Base-by-base conservation (phyloP, 2,329 filamentous ascomycete genomes). In the Zymoseptoria ardabiliae region DNA sequence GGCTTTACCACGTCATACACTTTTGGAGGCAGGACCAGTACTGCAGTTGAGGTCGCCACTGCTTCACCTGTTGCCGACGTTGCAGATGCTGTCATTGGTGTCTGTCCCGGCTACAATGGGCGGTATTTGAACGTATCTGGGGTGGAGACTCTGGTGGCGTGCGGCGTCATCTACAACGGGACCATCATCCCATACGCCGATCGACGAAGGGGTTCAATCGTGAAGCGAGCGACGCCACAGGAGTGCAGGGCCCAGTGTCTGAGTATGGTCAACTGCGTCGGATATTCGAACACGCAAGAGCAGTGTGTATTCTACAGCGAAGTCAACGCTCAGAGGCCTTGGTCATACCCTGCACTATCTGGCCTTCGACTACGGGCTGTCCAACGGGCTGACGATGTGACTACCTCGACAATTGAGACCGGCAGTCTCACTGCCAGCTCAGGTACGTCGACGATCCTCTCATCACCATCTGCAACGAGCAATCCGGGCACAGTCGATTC, bases 1-100 rank as follows among this genome's bases (percentile, higher is more conserved):
- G 54, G 54, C 22, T 28, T 56, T 13, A 56, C 54, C 48, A 56
- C 54, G 22, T 50, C 54, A 11, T 56, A 56, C n/a, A 56, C 54
- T 4, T 50, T n/a, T 19, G 54, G 54, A 28, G 54, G 54, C 17
- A 45, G 50, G 19, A 56, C 54, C 19, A 17, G 23, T 8, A 56
- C 45, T 50, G 11, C 45, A 10, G 11, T 50, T 8, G 54, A 50
- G 22, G 21, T 28, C 11, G 51, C 22, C 8, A 23, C 20, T 19
- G 41, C 41, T 28, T 49, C 54, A 2, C 23, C 54, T n/a, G 23
- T n/a, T 17, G 23, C 21, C 7, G 9, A 28, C 25, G 45, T 50
- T 11, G 21, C 19, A 25, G 54, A 56, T 20, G 54, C 54, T 13
- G 45, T 56, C 11, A 56, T 56, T 19, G 54, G 54, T 19, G 21